Base-by-base conservation (phyloP, 805 yeast genomes). In the Pichia nakasei region DNA sequence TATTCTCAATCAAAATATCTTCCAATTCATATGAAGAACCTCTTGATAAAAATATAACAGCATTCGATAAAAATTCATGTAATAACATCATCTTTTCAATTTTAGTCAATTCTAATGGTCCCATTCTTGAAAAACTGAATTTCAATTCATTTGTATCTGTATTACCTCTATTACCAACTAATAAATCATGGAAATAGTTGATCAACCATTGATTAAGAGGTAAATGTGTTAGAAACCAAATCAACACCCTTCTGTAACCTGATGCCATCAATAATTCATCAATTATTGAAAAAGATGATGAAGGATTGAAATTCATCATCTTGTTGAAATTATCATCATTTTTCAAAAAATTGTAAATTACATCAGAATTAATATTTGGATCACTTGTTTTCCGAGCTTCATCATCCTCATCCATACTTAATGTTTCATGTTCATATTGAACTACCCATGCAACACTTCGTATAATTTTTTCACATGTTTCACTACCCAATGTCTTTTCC, bases 221-320 rank as follows among this genome's bases (percentile, higher is more conserved):
- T 52, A 78, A 59, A 56, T 78, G 85, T 1, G 87, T 78, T 19
- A 83, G 58, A 48, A 74, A 77, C 85, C 86, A 80, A 36, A 83
- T 77, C 13, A 82, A 55, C 0, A 75, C 75, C 26, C 86, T 60
- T 52, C 89, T 69, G 51, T 69, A 73, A 0, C 87, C 87, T 44
- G 66, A 64, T 41, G 79, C 74, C 85, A 82, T 81, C 43, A 83
- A 64, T 68, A 84, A 63, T 59, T 84, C 91, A 59, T 82, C 88
- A 56, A 82, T 64, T 42, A 82, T 64, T 17, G 72, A 65, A 56
- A 76, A 73, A 0, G 80, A 72, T 3, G 78, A 61, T 11, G 68
- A 64, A 5, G 76, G 76, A 54, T 81, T 79, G 44, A 65, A 61
- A 21, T 67, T 67, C 18, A 81, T 53, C 56, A 59, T 51, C 34